Evolutionary conservation across 768 basidiomycete species (phyloP).

Genomic region (Mycena galericulata): DNA sequence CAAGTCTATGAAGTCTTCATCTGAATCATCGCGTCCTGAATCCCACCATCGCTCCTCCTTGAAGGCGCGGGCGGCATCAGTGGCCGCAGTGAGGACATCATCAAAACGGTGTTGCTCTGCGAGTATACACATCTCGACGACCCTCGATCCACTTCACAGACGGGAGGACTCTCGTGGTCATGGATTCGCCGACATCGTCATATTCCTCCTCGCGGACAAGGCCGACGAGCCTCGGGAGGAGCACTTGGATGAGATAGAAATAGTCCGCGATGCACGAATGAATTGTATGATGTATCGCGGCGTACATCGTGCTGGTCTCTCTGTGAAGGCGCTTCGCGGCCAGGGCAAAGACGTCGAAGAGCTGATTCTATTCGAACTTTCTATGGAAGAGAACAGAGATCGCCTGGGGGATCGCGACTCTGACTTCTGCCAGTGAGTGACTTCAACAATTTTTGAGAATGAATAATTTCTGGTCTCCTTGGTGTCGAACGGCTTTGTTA

Average conservation of each 20-base stretch:
- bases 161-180: neutral
- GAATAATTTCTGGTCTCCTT: neutral
- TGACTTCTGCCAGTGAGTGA: too few species aligned
- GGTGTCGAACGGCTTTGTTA: neutral
- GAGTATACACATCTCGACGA: slow-evolving; percentile 3
- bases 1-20: too few species aligned
- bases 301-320: neutral
- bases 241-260: neutral
- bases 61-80: neutral
- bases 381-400: neutral
- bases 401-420: neutral
- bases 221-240: neutral
- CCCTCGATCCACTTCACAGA: neutral
- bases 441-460: neutral
- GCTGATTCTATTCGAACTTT: neutral
- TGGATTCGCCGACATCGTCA: neutral
- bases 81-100: neutral
- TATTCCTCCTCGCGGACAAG: neutral
- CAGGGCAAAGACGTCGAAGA: neutral
- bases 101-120: neutral
- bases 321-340: neutral
- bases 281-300: neutral
- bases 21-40: neutral
- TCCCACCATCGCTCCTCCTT: neutral
- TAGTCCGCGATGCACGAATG: slow-evolving; percentile 11